These are phyloP conservation scores for Volvox reticuliferus DNA, from an alignment of 139 green algal genomes.

Conservation along the genomic window DNA sequence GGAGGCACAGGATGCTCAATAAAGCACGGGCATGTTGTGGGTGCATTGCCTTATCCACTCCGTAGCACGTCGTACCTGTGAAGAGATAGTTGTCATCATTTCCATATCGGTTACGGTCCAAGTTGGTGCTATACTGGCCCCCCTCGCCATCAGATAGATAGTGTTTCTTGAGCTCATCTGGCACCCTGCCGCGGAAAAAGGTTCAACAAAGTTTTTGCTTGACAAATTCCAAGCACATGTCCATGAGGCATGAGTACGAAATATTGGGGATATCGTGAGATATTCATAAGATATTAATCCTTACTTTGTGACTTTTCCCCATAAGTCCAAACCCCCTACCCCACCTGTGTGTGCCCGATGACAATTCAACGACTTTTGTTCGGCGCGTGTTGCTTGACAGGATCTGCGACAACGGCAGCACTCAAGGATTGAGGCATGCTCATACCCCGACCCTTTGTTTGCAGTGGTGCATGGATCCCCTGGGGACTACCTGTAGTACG, in stretches of 20 bases:
- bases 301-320: background rate
- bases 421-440: background rate
- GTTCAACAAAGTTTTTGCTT: too few species aligned
- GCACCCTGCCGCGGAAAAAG: slow-evolving; percentile 70
- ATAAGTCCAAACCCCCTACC: background rate
- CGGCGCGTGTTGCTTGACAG: slow-evolving; percentile 92
- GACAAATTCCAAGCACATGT: too few species aligned
- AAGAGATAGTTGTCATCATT: slow-evolving; percentile 96
- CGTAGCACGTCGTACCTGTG: slow-evolving; percentile 67
- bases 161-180: slow-evolving; percentile 92
- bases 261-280: too few species aligned
- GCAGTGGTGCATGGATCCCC: too few species aligned
- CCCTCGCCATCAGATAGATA: slow-evolving; percentile 84
- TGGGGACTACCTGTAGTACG: slow-evolving; percentile 48
- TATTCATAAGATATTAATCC: background rate
- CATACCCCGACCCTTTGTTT: too few species aligned
- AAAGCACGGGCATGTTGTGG: too few species aligned
- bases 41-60: too few species aligned
- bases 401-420: slow-evolving; percentile 62
- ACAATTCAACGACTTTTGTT: slow-evolving; percentile 95
- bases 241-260: too few species aligned
- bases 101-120: slow-evolving; percentile 97
- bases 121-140: slow-evolving; percentile 94
- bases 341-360: slow-evolving; percentile 87
- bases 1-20: too few species aligned